These are phyloP conservation scores for Entelexis paramagnoliae DNA, from an alignment of 1,139 yeast genomes.

Conservation along the genomic window DNA sequence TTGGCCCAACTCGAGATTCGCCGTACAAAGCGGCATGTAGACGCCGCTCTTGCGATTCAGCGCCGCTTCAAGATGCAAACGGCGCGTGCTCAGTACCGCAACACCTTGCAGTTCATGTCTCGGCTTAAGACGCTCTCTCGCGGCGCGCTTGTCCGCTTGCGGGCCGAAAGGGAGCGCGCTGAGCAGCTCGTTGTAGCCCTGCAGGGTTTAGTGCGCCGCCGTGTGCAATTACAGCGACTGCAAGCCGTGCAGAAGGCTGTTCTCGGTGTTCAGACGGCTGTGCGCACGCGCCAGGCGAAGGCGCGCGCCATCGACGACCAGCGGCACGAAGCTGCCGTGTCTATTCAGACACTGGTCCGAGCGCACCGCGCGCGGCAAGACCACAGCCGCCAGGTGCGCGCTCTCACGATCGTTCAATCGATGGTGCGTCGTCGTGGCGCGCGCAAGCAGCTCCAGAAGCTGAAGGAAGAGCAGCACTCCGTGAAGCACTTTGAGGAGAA, in stretches of 20 bases:
- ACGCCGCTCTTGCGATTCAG: constrained; percentile 76
- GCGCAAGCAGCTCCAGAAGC: constrained; percentile 46
- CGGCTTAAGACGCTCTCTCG: constrained; percentile 52
- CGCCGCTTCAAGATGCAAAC: constrained; percentile 64
- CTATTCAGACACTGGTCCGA: constrained; percentile 60
- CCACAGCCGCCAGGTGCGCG: constrained; percentile 37
- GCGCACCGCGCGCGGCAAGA: constrained; percentile 44
- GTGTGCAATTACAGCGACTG: constrained; percentile 42
- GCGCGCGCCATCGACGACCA: constrained; percentile 40
- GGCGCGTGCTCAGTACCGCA: constrained; percentile 52
- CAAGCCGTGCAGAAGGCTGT: constrained; percentile 42
- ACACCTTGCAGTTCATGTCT: constrained; percentile 46
- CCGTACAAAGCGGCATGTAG: constrained; percentile 65
- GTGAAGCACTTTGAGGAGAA: constrained; percentile 76
- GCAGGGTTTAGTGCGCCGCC: constrained; percentile 68
- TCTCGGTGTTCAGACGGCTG: constrained; percentile 51
- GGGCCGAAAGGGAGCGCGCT: constrained; percentile 50
- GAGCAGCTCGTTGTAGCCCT: constrained; percentile 55
- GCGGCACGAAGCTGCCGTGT: constrained; percentile 52
- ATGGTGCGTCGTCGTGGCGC: constrained; percentile 71
- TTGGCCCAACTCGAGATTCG: constrained; percentile 78
- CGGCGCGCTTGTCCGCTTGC: constrained; percentile 52
- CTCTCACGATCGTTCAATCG: constrained; percentile 66
- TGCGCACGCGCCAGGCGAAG: constrained; percentile 59
- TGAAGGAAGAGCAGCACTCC: constrained; percentile 79